Base-by-base conservation (phyloP, 257 asterid genomes). In the Striga asiatica region DNA sequence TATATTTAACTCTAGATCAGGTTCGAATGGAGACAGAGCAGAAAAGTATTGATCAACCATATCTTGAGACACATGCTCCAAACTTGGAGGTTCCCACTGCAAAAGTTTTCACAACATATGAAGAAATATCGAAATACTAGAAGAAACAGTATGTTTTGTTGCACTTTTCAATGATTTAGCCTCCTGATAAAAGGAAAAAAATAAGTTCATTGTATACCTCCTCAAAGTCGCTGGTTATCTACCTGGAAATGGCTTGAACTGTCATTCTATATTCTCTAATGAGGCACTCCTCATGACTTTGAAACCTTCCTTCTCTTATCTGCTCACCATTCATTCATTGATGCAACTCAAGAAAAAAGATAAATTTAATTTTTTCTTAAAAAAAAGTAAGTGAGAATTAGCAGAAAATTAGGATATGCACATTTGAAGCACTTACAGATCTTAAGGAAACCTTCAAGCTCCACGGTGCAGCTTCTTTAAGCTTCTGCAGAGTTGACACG, bases 11-110 rank as follows among this genome's bases (percentile, higher is more conserved):
- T 82, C 78, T 17, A 85, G 80, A 28, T 85, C 85, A 25, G 82
- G 83, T 71, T 80, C 95, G 11, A 56, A 50, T 25, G 76, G 81
- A 8, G 75, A 50, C 34, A 77, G 43, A 5, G 72, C 82, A 28
- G 86, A 52, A 61, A 86, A 83, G 68, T 86, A 86, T 54, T 61
- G 76, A 69, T 81, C 86, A 14, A 86, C 84, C 96, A 83, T 86
- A 71, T 86, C 95, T 61, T 74, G 35, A 2, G 88, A 67, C 62
- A 75, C 96, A 17, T 75, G 73, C 53, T 83, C 94, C 75, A 86
- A 68, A 58, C 66, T 78, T 39, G 96, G 96, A 56, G 96, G 96
- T 60, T 77, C 70, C 94, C 96, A 86, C 96, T 86, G 83, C 78
- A 76, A 11, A 76, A 11, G 23, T 49, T 62, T 41, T 24, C 19